phyloP scores from a whole-genome alignment of 257 asterid species.

The Solanum clarkiae region DNA sequence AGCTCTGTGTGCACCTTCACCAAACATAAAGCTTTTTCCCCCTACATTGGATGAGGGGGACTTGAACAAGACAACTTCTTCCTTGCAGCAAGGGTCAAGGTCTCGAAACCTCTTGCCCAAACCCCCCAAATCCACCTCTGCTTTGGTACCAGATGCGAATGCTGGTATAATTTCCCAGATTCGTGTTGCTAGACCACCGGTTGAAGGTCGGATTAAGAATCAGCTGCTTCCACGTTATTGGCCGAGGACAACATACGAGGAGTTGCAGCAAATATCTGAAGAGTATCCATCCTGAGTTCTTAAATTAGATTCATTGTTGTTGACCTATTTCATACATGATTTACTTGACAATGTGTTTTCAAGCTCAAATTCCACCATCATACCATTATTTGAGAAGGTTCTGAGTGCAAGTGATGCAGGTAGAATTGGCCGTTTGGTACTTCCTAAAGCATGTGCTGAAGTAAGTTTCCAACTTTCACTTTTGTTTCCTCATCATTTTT shows the following conservation, averaged over 20 bases:
- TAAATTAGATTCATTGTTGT: background rate
- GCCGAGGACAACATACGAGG: constrained; percentile 96
- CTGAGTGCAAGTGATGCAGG: constrained; percentile 99
- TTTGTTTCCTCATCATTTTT: background rate
- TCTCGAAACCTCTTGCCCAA: constrained; percentile 65
- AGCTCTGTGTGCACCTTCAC: constrained; percentile 38
- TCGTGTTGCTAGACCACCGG: constrained; percentile 92
- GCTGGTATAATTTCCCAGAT: constrained; percentile 43
- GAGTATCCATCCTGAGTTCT: constrained; percentile 63
- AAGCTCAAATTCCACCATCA: constrained; percentile 79
- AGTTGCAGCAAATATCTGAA: constrained; percentile 89
- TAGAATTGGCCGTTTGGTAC: constrained; percentile 95
- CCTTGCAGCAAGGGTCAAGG: constrained; percentile 46
- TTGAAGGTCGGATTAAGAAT: constrained; percentile 82
- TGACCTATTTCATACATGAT: background rate
- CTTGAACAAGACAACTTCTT: constrained; percentile 24
- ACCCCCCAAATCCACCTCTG: constrained; percentile 41
- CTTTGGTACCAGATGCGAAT: constrained; percentile 41
- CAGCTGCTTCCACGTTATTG: constrained; percentile 98
- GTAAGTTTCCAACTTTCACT: constrained; percentile 23
- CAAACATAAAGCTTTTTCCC: constrained; percentile 23
- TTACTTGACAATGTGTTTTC: constrained; percentile 41
- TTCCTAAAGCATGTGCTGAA: constrained; percentile 99
- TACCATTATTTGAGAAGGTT: constrained; percentile 94
- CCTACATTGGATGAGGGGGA: constrained; percentile 44